Percentiles rank a stretch among this genome's conserved stretches.
phyloP scores from a whole-genome alignment of 768 basidiomycete genomes.

The Pleurotus tuber-regium region DNA sequence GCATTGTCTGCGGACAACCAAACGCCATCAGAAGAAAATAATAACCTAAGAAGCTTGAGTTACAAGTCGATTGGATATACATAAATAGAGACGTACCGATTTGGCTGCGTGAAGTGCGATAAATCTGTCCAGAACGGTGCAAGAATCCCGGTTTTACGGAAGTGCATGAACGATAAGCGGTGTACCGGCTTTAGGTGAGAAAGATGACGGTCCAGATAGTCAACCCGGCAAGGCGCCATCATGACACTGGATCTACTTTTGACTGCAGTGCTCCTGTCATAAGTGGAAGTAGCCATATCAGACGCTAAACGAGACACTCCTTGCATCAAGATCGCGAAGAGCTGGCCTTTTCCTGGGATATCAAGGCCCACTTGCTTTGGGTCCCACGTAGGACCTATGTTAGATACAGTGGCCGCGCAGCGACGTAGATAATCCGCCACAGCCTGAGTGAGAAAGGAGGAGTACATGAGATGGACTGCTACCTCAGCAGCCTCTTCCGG shows the following conservation, averaged over 20 bases:
- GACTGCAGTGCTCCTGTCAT: constrained; percentile 19
- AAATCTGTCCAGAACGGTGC: constrained; percentile 26
- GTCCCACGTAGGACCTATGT: constrained; percentile 9
- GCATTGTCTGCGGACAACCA: constrained; percentile 38
- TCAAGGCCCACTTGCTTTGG: constrained; percentile 16
- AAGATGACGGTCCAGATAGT: constrained; percentile 36
- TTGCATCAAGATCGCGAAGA: constrained; percentile 16
- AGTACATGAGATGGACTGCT: constrained; percentile 32
- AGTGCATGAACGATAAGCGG: constrained; percentile 26
- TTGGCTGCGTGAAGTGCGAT: constrained; percentile 26
- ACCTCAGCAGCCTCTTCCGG: constrained; percentile 30
- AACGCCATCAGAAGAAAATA: constrained; percentile 34
- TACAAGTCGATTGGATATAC: background rate
- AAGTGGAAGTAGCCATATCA: constrained; percentile 15
- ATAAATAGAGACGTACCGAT: constrained; percentile 19
- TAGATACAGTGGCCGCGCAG: constrained; percentile 21
- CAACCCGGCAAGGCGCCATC: constrained; percentile 29
- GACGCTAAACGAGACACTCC: constrained; percentile 16
- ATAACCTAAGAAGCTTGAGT: constrained; percentile 20
- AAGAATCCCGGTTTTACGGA: constrained; percentile 27
- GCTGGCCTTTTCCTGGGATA: constrained; percentile 21
- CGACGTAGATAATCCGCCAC: constrained; percentile 24
- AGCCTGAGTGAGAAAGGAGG: constrained; percentile 22
- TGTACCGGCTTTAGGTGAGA: constrained; percentile 32
- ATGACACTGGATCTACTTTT: constrained; percentile 27